These are phyloP conservation scores for Geotrichum citri-aurantii DNA, from an alignment of 1,139 yeast species.

Conservation along the genomic window DNA sequence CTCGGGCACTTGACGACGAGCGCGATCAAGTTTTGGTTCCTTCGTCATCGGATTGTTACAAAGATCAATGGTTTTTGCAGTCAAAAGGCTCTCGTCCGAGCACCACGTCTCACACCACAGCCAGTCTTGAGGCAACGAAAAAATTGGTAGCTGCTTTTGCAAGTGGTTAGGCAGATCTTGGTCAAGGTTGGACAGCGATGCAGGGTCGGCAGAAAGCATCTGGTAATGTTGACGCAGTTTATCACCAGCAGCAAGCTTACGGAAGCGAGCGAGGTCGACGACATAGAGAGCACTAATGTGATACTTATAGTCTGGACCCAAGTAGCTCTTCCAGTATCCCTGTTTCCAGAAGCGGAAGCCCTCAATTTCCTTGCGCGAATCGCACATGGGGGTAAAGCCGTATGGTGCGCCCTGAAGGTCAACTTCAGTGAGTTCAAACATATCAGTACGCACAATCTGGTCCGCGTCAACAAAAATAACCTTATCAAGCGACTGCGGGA, in stretches of 20 bases:
- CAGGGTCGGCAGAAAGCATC: slow-evolving; percentile 68
- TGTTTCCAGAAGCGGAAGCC: slow-evolving; percentile 89
- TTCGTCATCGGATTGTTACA: slow-evolving; percentile 79
- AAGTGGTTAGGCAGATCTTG: slow-evolving; percentile 89
- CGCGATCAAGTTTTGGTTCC: slow-evolving; percentile 69
- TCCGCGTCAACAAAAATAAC: slow-evolving; percentile 86
- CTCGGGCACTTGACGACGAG: slow-evolving; percentile 69
- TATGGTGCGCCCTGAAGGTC: slow-evolving; percentile 76
- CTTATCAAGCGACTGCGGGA: slow-evolving; percentile 70
- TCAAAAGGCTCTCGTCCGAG: slow-evolving; percentile 50
- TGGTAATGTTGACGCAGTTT: slow-evolving; percentile 81
- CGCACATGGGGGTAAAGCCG: slow-evolving; percentile 87
- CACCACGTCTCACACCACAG: slow-evolving; percentile 96
- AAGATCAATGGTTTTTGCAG: slow-evolving; percentile 73
- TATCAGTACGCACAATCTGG: slow-evolving; percentile 68
- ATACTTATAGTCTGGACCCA: slow-evolving; percentile 56
- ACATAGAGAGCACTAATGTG: slow-evolving; percentile 84
- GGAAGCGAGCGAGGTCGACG: slow-evolving; percentile 64
- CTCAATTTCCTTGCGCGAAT: slow-evolving; percentile 71
- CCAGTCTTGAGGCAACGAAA: slow-evolving; percentile 77
- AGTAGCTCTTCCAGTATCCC: slow-evolving; percentile 77
- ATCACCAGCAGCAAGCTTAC: slow-evolving; percentile 71
- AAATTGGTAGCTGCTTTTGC: slow-evolving; percentile 61
- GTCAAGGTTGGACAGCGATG: slow-evolving; percentile 74
- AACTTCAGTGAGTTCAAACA: slow-evolving; percentile 57